Base-by-base conservation (phyloP, 768 basidiomycete genomes). In the Tulasnella calospora region DNA sequence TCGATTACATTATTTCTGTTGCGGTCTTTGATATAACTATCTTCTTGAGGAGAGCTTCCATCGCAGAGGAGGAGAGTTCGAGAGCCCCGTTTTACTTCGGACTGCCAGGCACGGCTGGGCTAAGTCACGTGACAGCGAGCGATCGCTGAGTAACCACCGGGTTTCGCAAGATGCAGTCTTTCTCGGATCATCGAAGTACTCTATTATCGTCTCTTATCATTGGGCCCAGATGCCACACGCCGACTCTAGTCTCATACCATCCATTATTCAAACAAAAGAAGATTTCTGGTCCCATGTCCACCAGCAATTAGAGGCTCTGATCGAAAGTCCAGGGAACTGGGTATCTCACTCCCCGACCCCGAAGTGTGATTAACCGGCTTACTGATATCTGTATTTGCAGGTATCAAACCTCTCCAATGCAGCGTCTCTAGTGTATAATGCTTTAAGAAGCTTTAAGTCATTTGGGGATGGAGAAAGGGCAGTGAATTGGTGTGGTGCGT, bases 401-500 rank as follows among this genome's bases (percentile, higher is more conserved):
- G 88, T 97, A 57, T 90, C 95, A n/a, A 95, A 95, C 83, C 87
- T 95, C 30, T 89, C 94, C 61, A 97, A 96, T 83, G 88, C 94
- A 0, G 89, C 94, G 35, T 90, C 94, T 9, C 84, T 96, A 74
- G 88, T 98, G 61, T 97, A 90, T 86, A 90, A 91, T 81, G 88
- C 93, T 15, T 88, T 96, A 70, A 88, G 89, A 71, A 90, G 90
- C 21, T 96, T 92, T 80, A 84, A 86, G 17, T 82, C 89, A 82
- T 95, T 94, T 81, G 94, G 93, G 38, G 81, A 82, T 46, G 86
- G 87, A 21, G 85, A 88, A 47, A 88, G 90, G 75, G 89, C 92
- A 3, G 94, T 97, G 30, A 97, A 97, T 83, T 98, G 96, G 96
- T 92, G 92, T 86, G 96, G 96, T 96, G 81, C 85, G 93, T 81